Evolutionary conservation across 495 filamentous ascomycete species (phyloP).

Genomic region (Bacidia gigantensis): DNA sequence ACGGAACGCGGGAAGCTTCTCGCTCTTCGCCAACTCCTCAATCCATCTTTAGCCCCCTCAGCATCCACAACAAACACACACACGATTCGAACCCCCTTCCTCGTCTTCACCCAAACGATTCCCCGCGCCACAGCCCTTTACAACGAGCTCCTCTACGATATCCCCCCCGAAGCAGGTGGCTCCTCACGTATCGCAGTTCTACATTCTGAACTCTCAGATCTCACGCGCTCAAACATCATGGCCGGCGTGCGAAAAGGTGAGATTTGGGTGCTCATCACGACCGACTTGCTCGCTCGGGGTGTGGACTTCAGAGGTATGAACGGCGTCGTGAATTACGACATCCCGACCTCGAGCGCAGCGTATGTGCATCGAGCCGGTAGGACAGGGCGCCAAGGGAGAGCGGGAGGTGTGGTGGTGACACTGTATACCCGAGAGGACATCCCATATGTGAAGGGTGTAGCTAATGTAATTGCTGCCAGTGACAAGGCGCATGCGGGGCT

Average conservation of each 20-base stretch:
- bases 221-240: constrained; percentile 65
- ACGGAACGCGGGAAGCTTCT: constrained; percentile 89
- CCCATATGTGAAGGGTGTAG: constrained; percentile 76
- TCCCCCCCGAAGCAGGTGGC: constrained; percentile 74
- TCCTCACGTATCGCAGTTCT: constrained; percentile 78
- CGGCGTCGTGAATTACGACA: constrained; percentile 92
- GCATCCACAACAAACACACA: constrained; percentile 32
- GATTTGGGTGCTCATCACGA: constrained; percentile 92
- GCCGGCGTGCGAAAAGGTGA: constrained; percentile 80
- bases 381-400: constrained; percentile 75
- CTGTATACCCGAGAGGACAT: constrained; percentile 93
- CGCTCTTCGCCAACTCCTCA: constrained; percentile 82
- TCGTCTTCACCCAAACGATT: constrained; percentile 92
- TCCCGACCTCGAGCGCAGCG: constrained; percentile 71
- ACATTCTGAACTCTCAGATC: constrained; percentile 72
- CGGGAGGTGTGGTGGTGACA: constrained; percentile 84
- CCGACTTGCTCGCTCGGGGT: constrained; percentile 78
- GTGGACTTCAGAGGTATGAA: constrained; percentile 87
- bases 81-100: constrained; percentile 69
- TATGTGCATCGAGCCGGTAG: constrained; percentile 92
- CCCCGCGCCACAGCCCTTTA: constrained; percentile 75
- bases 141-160: constrained; percentile 86
- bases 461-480: constrained; percentile 76
- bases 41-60: constrained; percentile 42
- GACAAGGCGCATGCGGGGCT: constrained; percentile 45